Percentiles rank a stretch among this genome's conserved stretches.
These are phyloP conservation scores for Rubroshorea leprosula DNA, from an alignment of 345 rosid species.

Conservation along the genomic window DNA sequence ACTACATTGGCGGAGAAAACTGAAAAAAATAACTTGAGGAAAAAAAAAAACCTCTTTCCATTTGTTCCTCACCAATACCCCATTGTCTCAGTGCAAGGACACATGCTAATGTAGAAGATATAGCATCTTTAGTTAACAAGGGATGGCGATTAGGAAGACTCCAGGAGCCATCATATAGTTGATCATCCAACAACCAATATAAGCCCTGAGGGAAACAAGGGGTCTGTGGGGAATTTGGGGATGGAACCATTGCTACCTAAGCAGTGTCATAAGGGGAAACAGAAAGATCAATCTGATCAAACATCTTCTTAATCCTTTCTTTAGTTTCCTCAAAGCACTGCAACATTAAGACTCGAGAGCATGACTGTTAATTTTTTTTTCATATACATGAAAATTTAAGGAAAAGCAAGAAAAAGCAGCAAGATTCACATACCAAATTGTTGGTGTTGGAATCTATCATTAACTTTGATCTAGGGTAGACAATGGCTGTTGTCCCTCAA, in stretches of 20 bases:
- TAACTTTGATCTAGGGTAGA: too few relatives aligned
- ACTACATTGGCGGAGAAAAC: slow-evolving; percentile 5
- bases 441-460: too few relatives aligned
- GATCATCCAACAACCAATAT: slow-evolving; percentile 73
- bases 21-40: neutral
- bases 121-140: slow-evolving; percentile 47
- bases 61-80: slow-evolving; percentile 64
- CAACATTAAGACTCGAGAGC: neutral
- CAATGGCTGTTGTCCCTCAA: too few relatives aligned
- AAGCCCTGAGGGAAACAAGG: slow-evolving; percentile 71
- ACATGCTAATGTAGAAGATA: slow-evolving; percentile 74
- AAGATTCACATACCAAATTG: too few relatives aligned
- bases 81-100: slow-evolving; percentile 71
- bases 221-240: slow-evolving; percentile 32
- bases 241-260: slow-evolving; percentile 90
- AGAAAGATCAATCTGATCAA: slow-evolving; percentile 52
- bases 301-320: slow-evolving; percentile 47
- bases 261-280: slow-evolving; percentile 84
- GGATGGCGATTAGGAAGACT: slow-evolving; percentile 44
- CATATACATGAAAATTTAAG: neutral
- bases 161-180: slow-evolving; percentile 80
- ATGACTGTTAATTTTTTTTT: neutral
- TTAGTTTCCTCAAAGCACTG: neutral
- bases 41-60: slow-evolving; percentile 40
- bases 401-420: too few relatives aligned